Percentiles rank a stretch among this genome's conserved stretches.
These are phyloP conservation scores for Picochlorum sp. DNA, from an alignment of 139 green algal species.

Conservation along the genomic window DNA sequence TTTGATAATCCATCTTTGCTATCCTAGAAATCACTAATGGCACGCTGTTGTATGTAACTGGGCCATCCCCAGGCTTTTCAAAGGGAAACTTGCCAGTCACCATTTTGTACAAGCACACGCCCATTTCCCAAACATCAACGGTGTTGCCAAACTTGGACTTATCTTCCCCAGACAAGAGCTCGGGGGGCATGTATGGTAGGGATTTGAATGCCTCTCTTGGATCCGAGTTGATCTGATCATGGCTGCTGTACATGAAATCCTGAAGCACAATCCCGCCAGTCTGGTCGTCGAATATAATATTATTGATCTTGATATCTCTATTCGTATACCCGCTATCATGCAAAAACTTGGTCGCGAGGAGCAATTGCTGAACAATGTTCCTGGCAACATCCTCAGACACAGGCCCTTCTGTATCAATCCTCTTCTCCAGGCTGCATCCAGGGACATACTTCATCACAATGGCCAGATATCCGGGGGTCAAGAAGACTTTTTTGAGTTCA, in stretches of 20 bases:
- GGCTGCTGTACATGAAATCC: slow-evolving; percentile 24
- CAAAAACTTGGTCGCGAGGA: slow-evolving; percentile 58
- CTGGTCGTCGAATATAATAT: slow-evolving; percentile 55
- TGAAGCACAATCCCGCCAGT: slow-evolving; percentile 1
- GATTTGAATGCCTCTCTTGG: slow-evolving; percentile 25
- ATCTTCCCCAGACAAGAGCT: slow-evolving; percentile 26
- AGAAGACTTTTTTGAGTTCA: slow-evolving; percentile 36
- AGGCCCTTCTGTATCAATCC: slow-evolving; percentile 18
- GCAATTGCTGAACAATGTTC: slow-evolving; percentile 83
- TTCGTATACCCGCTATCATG: slow-evolving; percentile 52
- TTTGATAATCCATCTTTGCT: slow-evolving; percentile 27
- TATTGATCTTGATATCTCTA: slow-evolving; percentile 81
- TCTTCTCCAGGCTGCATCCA: slow-evolving; percentile 55
- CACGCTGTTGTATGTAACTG: slow-evolving; percentile 15
- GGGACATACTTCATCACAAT: slow-evolving; percentile 69
- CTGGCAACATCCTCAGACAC: slow-evolving; percentile 53
- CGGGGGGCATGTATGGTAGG: slow-evolving; percentile 33
- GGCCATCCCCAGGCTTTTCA: slow-evolving; percentile 22
- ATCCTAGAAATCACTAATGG: slow-evolving; percentile 12
- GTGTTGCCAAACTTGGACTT: slow-evolving; percentile 8
- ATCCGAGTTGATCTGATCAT: slow-evolving; percentile 36
- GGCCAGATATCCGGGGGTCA: slow-evolving; percentile 47
- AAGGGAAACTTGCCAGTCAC: slow-evolving; percentile 28
- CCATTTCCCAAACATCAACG: slow-evolving; percentile 32
- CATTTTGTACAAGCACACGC: slow-evolving; percentile 37